These are phyloP conservation scores for Pulveroboletus sp. DNA, from an alignment of 768 basidiomycete species.

Conservation along the genomic window DNA sequence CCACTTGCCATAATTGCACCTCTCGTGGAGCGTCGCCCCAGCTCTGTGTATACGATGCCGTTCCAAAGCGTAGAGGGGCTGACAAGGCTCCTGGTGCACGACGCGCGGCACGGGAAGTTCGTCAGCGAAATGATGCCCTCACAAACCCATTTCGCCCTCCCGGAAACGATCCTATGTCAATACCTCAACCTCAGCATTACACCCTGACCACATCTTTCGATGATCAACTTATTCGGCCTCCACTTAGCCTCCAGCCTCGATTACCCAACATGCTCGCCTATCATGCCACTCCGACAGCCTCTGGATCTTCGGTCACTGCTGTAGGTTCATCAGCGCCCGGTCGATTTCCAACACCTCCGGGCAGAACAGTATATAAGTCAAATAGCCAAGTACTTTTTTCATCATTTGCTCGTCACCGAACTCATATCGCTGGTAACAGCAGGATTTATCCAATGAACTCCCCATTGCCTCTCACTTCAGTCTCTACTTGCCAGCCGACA, in stretches of 20 bases:
- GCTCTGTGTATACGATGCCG: constrained; percentile 63
- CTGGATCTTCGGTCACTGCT: not conserved
- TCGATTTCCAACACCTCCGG: constrained; percentile 8
- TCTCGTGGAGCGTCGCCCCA: constrained; percentile 43
- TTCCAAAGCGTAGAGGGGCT: constrained; percentile 76
- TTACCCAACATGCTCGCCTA: too few relatives aligned
- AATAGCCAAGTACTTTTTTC: constrained; percentile 29
- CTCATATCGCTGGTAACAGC: constrained; percentile 22
- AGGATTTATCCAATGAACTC: constrained; percentile 16
- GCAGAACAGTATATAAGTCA: too few relatives aligned
- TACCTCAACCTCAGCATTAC: too few relatives aligned
- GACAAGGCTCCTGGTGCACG: constrained; percentile 79
- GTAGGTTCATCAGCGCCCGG: constrained; percentile 2
- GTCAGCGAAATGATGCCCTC: constrained; percentile 32
- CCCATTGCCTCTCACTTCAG: not conserved
- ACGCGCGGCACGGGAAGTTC: constrained; percentile 44
- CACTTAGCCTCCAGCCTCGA: constrained; percentile 26
- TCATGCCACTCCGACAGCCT: too few relatives aligned
- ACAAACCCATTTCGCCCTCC: constrained; percentile 22
- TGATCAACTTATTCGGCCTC: constrained; percentile 1
- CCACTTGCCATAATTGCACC: constrained; percentile 68
- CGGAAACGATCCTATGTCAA: too few relatives aligned
- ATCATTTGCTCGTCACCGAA: constrained; percentile 18
- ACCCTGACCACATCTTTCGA: too few relatives aligned
- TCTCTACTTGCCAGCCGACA: not conserved